Percentiles rank a stretch among this genome's conserved stretches.
Evolutionary conservation across 345 rosid species (phyloP).

Genomic region (Erysimum cheiranthoides): DNA sequence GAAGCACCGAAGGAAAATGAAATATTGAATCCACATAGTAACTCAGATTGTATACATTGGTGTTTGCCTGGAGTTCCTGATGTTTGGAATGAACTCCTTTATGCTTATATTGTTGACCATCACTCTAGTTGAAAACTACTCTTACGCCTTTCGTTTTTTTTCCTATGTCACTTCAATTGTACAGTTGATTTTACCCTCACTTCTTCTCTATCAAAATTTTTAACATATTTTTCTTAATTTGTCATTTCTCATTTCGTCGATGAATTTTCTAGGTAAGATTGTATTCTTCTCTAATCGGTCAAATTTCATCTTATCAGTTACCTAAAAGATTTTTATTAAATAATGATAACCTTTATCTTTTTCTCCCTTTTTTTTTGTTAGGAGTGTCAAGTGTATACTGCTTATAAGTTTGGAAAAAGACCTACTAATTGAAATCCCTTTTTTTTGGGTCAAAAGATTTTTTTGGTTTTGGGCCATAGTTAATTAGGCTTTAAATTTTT

Average conservation of each 20-base stretch:
- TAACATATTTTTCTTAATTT: not conserved
- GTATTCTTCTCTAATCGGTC: not conserved
- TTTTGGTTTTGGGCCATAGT: not conserved
- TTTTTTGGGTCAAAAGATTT: not conserved
- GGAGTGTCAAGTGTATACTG: not conserved
- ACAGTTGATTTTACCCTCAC: slow-evolving; percentile 35
- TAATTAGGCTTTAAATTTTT: not conserved
- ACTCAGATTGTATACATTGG: slow-evolving; percentile 93
- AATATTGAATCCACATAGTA: slow-evolving; percentile 57
- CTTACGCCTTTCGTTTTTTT: not conserved
- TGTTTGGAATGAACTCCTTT: slow-evolving; percentile 90
- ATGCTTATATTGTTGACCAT: slow-evolving; percentile 53
- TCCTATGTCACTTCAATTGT: slow-evolving; percentile 38
- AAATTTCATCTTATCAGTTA: not conserved
- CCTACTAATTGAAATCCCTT: not conserved
- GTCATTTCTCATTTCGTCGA: not conserved
- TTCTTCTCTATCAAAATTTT: not conserved
- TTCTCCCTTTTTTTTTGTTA: not conserved
- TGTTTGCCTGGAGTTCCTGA: slow-evolving; percentile 95
- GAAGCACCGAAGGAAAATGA: slow-evolving; percentile 59
- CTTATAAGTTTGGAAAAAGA: not conserved
- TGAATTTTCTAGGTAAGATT: not conserved
- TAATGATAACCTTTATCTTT: not conserved
- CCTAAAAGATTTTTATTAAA: not conserved
- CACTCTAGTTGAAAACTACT: slow-evolving; percentile 26